These are phyloP conservation scores for Piper longum DNA, from an alignment of 164 flowering plant genomes.

Conservation along the genomic window DNA sequence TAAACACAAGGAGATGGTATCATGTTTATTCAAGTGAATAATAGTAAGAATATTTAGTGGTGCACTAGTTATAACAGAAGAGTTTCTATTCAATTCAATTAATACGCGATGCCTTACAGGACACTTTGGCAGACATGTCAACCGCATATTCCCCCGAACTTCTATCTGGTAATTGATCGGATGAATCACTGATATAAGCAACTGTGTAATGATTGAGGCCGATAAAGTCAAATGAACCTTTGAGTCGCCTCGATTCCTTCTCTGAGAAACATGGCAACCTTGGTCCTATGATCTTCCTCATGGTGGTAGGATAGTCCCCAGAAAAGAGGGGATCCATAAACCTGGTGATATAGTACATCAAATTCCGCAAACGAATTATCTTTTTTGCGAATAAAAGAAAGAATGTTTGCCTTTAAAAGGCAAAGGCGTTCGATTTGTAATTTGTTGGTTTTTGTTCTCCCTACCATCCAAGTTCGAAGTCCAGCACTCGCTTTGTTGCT, in stretches of 20 bases:
- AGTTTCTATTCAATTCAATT: not conserved
- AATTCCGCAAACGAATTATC: not conserved
- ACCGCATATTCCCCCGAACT: conserved; percentile 3
- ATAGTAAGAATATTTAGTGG: not conserved
- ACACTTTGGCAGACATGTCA: conserved; percentile 4
- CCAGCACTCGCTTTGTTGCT: conserved; percentile 8
- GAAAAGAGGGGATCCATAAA: conserved; percentile 8
- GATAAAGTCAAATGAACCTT: conserved; percentile 11
- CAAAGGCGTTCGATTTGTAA: too few relatives aligned
- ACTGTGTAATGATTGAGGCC: conserved; percentile 10
- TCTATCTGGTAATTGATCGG: not conserved
- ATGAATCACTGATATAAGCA: conserved; percentile 2
- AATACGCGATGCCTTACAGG: conserved; percentile 4
- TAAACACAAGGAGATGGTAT: too few relatives aligned
- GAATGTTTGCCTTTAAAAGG: not conserved
- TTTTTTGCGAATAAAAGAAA: too few relatives aligned
- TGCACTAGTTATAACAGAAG: not conserved
- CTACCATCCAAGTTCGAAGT: conserved; percentile 12
- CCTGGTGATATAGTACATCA: conserved; percentile 2
- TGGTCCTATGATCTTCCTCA: conserved; percentile 11
- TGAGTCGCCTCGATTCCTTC: conserved; percentile 4
- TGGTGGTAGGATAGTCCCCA: conserved; percentile 10
- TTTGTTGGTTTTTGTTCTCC: not conserved
- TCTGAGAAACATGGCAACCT: conserved; percentile 7
- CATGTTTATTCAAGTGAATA: too few relatives aligned